Conservation (phyloP, 768 basidiomycete genomes). For the Coprinellus aureogranulatus region DNA sequence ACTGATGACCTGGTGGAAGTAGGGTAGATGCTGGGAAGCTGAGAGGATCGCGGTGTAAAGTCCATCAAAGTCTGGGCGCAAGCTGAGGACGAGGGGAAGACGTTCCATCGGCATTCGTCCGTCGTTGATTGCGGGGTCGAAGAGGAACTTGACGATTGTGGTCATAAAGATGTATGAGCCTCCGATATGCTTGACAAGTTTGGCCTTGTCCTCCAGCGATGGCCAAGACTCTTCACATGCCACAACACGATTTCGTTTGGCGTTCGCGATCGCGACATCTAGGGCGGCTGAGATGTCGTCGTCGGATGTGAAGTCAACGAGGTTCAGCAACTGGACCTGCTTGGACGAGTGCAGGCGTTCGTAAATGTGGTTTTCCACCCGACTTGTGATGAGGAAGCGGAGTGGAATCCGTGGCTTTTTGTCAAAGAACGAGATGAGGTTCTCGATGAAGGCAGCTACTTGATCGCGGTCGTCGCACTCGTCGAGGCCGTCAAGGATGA, state of each 20-base stretch:
- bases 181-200: background rate
- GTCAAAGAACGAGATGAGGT: background rate
- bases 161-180: background rate
- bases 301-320: background rate
- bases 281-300: background rate
- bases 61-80: background rate
- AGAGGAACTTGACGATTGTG: background rate
- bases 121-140: background rate
- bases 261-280: background rate
- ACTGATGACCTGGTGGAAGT: background rate
- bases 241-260: background rate
- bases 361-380: background rate
- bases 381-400: background rate
- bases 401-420: background rate
- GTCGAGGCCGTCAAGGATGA: conserved; percentile 2
- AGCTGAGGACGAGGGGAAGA: background rate
- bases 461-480: background rate
- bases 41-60: background rate
- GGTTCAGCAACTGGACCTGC: background rate
- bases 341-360: background rate
- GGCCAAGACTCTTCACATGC: background rate
- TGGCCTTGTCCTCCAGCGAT: background rate
- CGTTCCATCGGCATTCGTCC: background rate
- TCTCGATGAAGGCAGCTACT: background rate
- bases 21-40: background rate